Conservation (phyloP, 495 filamentous ascomycete species). For the Poronia punctata region DNA sequence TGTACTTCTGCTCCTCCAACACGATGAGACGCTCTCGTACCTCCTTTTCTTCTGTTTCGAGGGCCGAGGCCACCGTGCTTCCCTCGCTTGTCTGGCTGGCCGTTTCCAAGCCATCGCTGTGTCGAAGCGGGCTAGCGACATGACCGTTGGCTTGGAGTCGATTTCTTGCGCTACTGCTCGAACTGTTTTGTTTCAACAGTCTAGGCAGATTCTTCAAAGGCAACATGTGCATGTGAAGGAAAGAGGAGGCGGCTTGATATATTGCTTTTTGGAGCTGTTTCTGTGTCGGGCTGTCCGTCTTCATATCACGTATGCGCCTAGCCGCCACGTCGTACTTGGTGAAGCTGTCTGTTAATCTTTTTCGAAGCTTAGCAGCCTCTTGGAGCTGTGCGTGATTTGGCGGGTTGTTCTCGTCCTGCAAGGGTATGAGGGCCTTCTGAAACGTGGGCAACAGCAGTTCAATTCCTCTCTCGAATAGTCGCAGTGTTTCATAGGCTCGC, state of each 20-base stretch:
- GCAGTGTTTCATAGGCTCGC: conserved; percentile 76
- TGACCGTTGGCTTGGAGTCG: conserved; percentile 30
- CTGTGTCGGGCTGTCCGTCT: conserved; percentile 64
- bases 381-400: conserved; percentile 68
- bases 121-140: conserved; percentile 33
- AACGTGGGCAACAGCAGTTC: conserved; percentile 78
- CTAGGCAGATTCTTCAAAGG: conserved; percentile 81
- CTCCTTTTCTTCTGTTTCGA: conserved; percentile 84
- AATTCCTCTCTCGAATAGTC: conserved; percentile 88
- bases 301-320: conserved; percentile 72
- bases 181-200: conserved; percentile 64
- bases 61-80: conserved; percentile 58
- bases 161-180: conserved; percentile 35
- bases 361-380: conserved; percentile 86
- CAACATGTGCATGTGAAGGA: conserved; percentile 87
- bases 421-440: conserved; percentile 63
- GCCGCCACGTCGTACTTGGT: conserved; percentile 83
- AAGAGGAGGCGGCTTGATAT: conserved; percentile 73
- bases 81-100: conserved; percentile 52
- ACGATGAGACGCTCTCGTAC: conserved; percentile 78
- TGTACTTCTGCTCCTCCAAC: conserved; percentile 88
- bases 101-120: conserved; percentile 47
- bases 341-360: conserved; percentile 85
- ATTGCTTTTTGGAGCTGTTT: conserved; percentile 73
- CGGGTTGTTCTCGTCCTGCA: conserved; percentile 40